Evolutionary conservation across 345 rosid genomes (phyloP), one percentile per base, ranked within the genome.

Genomic region (Kernera saxatilis): DNA sequence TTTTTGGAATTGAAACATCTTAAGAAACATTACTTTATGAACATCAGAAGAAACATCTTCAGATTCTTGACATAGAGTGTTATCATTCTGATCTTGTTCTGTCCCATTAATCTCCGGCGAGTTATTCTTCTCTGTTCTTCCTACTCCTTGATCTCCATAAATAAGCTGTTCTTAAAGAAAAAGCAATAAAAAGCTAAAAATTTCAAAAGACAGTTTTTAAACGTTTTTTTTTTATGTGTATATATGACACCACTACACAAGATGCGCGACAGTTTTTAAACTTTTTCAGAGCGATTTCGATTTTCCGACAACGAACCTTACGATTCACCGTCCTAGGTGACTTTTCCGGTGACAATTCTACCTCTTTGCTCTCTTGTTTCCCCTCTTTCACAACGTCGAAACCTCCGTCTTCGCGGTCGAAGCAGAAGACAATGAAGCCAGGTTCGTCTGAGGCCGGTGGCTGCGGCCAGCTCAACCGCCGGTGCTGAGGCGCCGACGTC

Each of bases 341-440:
- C 59, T 35, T 66, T 32, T 45, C 73, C 4, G 48, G 32, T 26
- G 76, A 25, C 2, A 49, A 57, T 57, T 59, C 25, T 64, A 52
- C 23, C 33, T 64, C 69, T 70, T 80, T 59, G 80, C 21, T 59
- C 56, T 74, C 67, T 40, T 48, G 46, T 58, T 66, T 74, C 26
- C 39, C 71, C 66, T 86, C 85, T 64, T 81, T 84, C 7, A 81
- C 80, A 4, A 87, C 85, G 8, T 87, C 84, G 22, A 87, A 82
- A 5, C 80, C 86, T 23, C 93, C 91, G 62, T 86, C 91, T 27
- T 87, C 80, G 32, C 80, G 71, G 71, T 76, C 75, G 21, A 90
- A 87, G 64, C 93, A 80, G 63, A 87, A 87, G 32, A 83, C 90
- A 37, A 87, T 84, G 58, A 80, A 86, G 12, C 87, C 90, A 67